Conservation (phyloP, 1,139 yeast species). For the Kodamaea suecica region DNA sequence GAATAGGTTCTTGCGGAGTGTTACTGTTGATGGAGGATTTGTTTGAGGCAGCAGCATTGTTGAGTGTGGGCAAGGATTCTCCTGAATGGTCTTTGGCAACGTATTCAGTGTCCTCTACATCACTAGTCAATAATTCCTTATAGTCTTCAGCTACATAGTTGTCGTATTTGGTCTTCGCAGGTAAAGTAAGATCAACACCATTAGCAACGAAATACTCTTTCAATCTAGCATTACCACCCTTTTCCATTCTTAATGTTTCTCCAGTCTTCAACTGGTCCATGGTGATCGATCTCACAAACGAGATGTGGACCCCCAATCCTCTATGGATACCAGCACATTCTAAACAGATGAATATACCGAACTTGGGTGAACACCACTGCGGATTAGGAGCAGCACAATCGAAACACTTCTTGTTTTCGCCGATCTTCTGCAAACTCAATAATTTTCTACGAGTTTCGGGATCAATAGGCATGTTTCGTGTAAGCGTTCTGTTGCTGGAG, state of each 20-base stretch:
- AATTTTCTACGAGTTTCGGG: slow-evolving; percentile 87
- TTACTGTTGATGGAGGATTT: slow-evolving; percentile 17
- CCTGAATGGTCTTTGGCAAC: slow-evolving; percentile 64
- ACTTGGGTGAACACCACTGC: slow-evolving; percentile 98
- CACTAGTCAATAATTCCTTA: slow-evolving; percentile 73
- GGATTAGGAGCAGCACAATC: slow-evolving; percentile 97
- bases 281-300: slow-evolving; percentile 92
- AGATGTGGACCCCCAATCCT: slow-evolving; percentile 93
- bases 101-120: slow-evolving; percentile 71
- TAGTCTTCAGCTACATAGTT: slow-evolving; percentile 94
- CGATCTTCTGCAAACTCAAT: slow-evolving; percentile 73
- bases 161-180: slow-evolving; percentile 75
- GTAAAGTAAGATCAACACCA: slow-evolving; percentile 65
- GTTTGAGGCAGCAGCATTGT: slow-evolving; percentile 6
- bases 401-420: slow-evolving; percentile 83
- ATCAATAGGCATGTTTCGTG: slow-evolving; percentile 61
- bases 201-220: slow-evolving; percentile 63
- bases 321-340: slow-evolving; percentile 98
- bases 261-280: slow-evolving; percentile 97
- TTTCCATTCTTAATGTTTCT: slow-evolving; percentile 85
- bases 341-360: slow-evolving; percentile 92
- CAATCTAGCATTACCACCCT: slow-evolving; percentile 88
- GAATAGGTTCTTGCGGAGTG: slow-evolving; percentile 32
- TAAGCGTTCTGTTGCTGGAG: no score
- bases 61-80: slow-evolving; percentile 35